Evolutionary conservation across 805 yeast species (phyloP).

Genomic region (Myxozyma mucilagina): DNA sequence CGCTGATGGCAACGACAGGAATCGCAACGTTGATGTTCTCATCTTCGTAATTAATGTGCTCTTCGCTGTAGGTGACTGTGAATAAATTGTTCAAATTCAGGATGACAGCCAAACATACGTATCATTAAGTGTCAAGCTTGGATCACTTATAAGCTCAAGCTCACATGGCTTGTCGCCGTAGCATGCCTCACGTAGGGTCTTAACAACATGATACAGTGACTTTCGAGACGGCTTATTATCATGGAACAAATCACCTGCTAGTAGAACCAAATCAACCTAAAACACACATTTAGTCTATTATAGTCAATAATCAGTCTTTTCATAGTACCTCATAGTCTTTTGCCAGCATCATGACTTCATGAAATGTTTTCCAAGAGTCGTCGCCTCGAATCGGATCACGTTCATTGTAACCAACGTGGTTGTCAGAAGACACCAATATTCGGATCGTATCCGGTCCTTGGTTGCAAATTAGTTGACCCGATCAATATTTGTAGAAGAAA

Average conservation of each 20-base stretch:
- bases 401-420: slow-evolving; percentile 93
- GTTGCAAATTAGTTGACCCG: neutral
- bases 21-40: slow-evolving; percentile 84
- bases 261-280: slow-evolving; percentile 75
- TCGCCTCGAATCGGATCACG: slow-evolving; percentile 86
- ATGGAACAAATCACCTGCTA: slow-evolving; percentile 93
- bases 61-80: slow-evolving; percentile 43
- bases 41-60: slow-evolving; percentile 83
- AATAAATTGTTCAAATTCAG: neutral
- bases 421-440: slow-evolving; percentile 86
- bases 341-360: slow-evolving; percentile 78
- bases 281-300: neutral
- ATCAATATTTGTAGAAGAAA: neutral
- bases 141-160: slow-evolving; percentile 78
- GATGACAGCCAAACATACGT: slow-evolving; percentile 26
- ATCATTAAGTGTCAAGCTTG: slow-evolving; percentile 59
- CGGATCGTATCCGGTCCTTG: slow-evolving; percentile 61
- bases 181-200: slow-evolving; percentile 66
- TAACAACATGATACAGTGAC: slow-evolving; percentile 79
- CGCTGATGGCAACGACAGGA: slow-evolving; percentile 90
- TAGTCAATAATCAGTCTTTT: neutral
- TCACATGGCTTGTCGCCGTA: slow-evolving; percentile 88
- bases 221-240: slow-evolving; percentile 85
- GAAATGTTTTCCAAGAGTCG: slow-evolving; percentile 85
- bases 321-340: slow-evolving; percentile 54